Conservation (phyloP, 805 yeast genomes). For the Nakazawaea laoshanensis region DNA sequence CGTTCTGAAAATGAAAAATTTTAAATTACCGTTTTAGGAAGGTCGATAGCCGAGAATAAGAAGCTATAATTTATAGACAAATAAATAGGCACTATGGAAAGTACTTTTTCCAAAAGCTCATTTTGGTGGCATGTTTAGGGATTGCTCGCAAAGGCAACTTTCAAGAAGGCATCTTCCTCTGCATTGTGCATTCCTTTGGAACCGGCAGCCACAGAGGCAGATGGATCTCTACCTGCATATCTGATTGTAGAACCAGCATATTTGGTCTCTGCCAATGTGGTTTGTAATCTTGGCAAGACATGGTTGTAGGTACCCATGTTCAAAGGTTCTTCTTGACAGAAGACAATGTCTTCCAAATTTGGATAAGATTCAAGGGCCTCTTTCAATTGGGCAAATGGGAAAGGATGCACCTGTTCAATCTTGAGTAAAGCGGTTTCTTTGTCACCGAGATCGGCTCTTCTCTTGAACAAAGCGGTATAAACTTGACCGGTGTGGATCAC, state of each 20-base stretch:
- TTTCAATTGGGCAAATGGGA: constrained; percentile 93
- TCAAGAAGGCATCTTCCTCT: constrained; percentile 83
- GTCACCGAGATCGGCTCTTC: constrained; percentile 68
- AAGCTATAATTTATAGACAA: too few species aligned
- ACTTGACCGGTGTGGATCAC: constrained; percentile 91
- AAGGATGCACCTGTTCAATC: constrained; percentile 95
- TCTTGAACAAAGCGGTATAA: constrained; percentile 84
- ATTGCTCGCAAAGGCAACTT: constrained; percentile 72
- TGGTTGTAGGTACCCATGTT: constrained; percentile 89
- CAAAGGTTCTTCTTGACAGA: constrained; percentile 98
- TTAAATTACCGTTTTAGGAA: too few species aligned
- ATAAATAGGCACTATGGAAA: neutral
- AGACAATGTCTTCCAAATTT: constrained; percentile 78
- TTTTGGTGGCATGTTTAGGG: constrained; percentile 5
- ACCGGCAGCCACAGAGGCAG: constrained; percentile 98
- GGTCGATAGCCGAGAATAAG: too few species aligned
- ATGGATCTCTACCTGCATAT: constrained; percentile 96
- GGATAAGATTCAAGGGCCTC: constrained; percentile 78
- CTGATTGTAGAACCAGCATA: constrained; percentile 55
- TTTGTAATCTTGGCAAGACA: constrained; percentile 75
- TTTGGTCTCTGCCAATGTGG: constrained; percentile 66
- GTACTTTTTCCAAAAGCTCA: constrained; percentile 1
- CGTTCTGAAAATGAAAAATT: too few species aligned
- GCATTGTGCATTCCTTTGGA: constrained; percentile 77
- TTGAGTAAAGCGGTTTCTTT: constrained; percentile 82